A percentile compares a stretch with the other conserved stretches of the same genome.
Conservation (phyloP, 2,329 filamentous ascomycete species). For the Calonectria pteridis region DNA sequence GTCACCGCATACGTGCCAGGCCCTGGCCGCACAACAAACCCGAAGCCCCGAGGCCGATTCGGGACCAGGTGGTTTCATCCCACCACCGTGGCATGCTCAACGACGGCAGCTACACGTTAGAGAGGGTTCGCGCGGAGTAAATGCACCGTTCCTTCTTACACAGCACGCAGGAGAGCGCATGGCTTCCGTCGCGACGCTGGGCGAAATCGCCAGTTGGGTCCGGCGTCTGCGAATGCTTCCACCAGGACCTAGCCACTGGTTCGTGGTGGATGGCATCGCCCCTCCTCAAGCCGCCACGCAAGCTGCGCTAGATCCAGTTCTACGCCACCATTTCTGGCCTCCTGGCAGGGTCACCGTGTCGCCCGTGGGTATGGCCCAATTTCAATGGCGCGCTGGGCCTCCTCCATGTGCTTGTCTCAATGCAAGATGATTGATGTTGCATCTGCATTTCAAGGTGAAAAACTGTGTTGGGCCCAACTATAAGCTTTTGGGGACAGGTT, state of each 20-base stretch:
- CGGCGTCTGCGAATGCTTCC: slow-evolving; percentile 6
- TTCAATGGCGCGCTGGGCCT: slow-evolving; percentile 7
- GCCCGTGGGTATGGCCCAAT: slow-evolving; percentile 31
- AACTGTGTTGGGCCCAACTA: not conserved
- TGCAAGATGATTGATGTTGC: slow-evolving; percentile 9
- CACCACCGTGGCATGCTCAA: slow-evolving; percentile 8
- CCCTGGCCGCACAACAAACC: slow-evolving; percentile 22
- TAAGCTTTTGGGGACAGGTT: slow-evolving; percentile 5
- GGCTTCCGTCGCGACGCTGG: not conserved
- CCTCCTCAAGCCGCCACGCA: slow-evolving; percentile 46
- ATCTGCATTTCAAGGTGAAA: not conserved
- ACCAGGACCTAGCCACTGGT: slow-evolving; percentile 17
- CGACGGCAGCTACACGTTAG: not conserved
- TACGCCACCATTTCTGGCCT: slow-evolving; percentile 43
- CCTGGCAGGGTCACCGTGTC: slow-evolving; percentile 27
- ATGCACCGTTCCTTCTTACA: not conserved
- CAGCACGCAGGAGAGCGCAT: not conserved
- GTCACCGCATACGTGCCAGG: slow-evolving; percentile 6
- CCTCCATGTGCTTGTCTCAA: not conserved
- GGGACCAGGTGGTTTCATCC: slow-evolving; percentile 28
- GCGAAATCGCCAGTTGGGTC: not conserved
- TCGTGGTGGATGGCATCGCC: slow-evolving; percentile 41
- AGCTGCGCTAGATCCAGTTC: slow-evolving; percentile 44
- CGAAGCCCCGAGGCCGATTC: slow-evolving; percentile 27
- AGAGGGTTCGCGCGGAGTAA: not conserved